These are phyloP conservation scores for Aspergillus conjunctus DNA, from an alignment of 495 filamentous ascomycete species.

Conservation along the genomic window DNA sequence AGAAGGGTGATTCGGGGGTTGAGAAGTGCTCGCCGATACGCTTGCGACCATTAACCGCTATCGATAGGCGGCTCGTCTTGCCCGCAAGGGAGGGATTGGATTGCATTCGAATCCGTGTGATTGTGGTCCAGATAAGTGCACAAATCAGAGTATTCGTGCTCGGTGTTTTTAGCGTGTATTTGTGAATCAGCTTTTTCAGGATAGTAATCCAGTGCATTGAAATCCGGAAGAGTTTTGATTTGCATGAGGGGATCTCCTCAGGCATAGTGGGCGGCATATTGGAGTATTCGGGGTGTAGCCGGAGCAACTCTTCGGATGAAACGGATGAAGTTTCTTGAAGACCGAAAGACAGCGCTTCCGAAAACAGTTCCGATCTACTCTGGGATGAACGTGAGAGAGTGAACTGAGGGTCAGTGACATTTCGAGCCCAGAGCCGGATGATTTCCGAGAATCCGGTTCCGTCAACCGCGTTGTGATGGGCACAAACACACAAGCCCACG, in stretches of 20 bases:
- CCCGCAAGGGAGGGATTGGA: not conserved
- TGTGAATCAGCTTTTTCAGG: slow-evolving; percentile 25
- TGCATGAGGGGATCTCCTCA: not conserved
- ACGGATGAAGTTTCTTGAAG: slow-evolving; percentile 3
- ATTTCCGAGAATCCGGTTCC: slow-evolving; percentile 15
- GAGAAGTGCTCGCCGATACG: slow-evolving; percentile 8
- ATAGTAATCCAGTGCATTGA: slow-evolving; percentile 7
- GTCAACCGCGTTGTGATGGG: slow-evolving; percentile 19
- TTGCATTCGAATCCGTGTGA: slow-evolving; percentile 19
- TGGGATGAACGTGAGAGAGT: not conserved
- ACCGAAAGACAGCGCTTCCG: slow-evolving; percentile 4
- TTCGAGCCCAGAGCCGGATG: slow-evolving; percentile 8
- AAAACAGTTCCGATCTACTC: slow-evolving; percentile 3
- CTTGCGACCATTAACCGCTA: slow-evolving; percentile 17
- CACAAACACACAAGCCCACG: slow-evolving; percentile 12
- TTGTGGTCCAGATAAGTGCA: slow-evolving; percentile 22
- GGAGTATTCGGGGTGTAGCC: slow-evolving; percentile 18
- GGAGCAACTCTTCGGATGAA: slow-evolving; percentile 1
- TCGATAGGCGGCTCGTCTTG: slow-evolving; percentile 4
- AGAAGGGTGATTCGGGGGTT: slow-evolving; percentile 2
- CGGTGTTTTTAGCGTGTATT: slow-evolving; percentile 24
- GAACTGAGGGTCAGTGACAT: slow-evolving; percentile 1
- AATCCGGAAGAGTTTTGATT: slow-evolving; percentile 16
- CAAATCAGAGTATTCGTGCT: slow-evolving; percentile 18
- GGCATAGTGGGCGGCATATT: slow-evolving; percentile 11